Evolutionary conservation across 352 stramenopile genomes (phyloP), one percentile per base, ranked within the genome.

Genomic region (Globisporangium polare): DNA sequence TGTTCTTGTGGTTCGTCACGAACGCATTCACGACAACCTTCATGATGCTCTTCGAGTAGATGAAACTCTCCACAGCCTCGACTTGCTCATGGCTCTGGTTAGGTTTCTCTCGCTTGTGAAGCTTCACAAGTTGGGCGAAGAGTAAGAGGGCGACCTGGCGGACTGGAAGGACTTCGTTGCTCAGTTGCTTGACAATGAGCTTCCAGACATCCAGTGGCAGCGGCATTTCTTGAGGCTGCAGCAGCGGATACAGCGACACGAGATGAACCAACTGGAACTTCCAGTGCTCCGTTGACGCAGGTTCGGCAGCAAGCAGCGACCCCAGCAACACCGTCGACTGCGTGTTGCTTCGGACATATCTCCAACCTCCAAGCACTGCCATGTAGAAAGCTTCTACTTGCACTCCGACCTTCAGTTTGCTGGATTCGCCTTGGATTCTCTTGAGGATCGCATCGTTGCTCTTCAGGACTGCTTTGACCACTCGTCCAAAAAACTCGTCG

Each of bases 241-340:
- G 65, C 39, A 86, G 72, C 18, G 82, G 84, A 60, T 84, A 89
- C 17, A 93, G 58, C 41, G 69, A 72, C 20, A 88, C 84, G 26
- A 93, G 63, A 47, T 90, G 77, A 76, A 93, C 80, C 24, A 93
- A 49, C 24, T 92, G 84, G 26, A 88, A 76, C 65, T 90, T 89
- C 84, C 84, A 93, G 58, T 93, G 84, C 29, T 82, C 78, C 5
- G 65, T 64, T 4, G 63, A 18, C 4, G 61, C 24, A 20, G 77
- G 77, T 43, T 93, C 77, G 0, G 71, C 64, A 10, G 59, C 50
- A 6, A 90, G 9, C 9, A 90, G 22, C 18, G 66, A 52, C 22
- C 68, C 50, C 47, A 90, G 31, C 29, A 85, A 46, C 31, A 52
- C 29, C 22, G 56, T 61, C 9, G 9, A 66, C 26, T 8, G 37